Base-by-base conservation (phyloP, 225 moss, liverwort and hornwort species). In the Bryum argenteum region DNA sequence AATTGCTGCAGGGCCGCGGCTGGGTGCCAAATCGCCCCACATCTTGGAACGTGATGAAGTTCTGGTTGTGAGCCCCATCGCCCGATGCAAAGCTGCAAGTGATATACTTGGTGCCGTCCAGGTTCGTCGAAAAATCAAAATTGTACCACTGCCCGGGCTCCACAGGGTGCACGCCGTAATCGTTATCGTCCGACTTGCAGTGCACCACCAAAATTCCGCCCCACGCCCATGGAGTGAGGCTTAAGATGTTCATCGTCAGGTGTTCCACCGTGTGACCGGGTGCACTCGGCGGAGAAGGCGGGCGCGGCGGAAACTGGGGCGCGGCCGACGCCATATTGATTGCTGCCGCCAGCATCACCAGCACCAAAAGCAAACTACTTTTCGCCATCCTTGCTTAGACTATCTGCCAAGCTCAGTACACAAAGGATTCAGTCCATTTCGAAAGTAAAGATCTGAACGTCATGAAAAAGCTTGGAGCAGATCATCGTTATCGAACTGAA, bases 201-300 rank as follows among this genome's bases (percentile, higher is more conserved):
- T 47, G 47, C 47, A 47, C 47, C 47, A 47, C 47, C 47, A 47
- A 13, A 47, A 13, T 6, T 13, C 2, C 4, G 2, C 11, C 47
- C 47, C 14, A 13, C 5, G 13, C 47, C 47, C 47, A 13, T 6
- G 50, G 4, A 0, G 66, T 0, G 9, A 6, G 2, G 21, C 68
- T 75, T 11, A 75, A 17, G 43, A 69, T 69, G 61, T 75, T 75
- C 21, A 75, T 61, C 13, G 69, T 61, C 60, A 60, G 52, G 68
- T 75, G 68, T 1, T 68, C 60, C 63, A 12, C 40, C 53, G 53
- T n/a, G n/a, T n/a, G n/a, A n/a, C n/a, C n/a, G n/a, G n/a, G n/a
- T n/a, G n/a, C n/a, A n/a, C n/a, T n/a, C n/a, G n/a, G n/a, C n/a
- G n/a, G n/a, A n/a, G n/a, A n/a, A n/a, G n/a, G n/a, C n/a, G n/a